Evolutionary conservation across 2,329 filamentous ascomycete genomes (phyloP).

Genomic region (Tolypocladium amazonense): DNA sequence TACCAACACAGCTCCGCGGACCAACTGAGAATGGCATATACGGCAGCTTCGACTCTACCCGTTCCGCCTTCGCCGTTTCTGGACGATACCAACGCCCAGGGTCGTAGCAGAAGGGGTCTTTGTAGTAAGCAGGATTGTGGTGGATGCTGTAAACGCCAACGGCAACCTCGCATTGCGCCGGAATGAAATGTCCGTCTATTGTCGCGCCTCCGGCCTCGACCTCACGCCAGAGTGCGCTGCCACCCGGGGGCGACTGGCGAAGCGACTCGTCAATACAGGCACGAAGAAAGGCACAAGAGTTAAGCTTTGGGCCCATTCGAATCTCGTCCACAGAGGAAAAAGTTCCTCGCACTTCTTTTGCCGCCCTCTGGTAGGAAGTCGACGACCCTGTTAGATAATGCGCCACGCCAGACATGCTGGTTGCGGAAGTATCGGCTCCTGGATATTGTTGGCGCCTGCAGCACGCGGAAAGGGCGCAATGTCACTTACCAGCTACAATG

Average conservation of each 20-base stretch:
- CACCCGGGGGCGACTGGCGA: conserved; percentile 7
- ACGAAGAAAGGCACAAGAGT: conserved; percentile 23
- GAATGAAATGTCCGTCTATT: conserved; percentile 8
- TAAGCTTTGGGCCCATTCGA: conserved; percentile 17
- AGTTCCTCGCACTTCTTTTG: conserved; percentile 16
- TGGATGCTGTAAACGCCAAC: conserved; percentile 10
- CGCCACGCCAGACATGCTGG: conserved; percentile 21
- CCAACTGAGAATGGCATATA: conserved; percentile 5
- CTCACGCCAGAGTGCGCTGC: conserved; percentile 7
- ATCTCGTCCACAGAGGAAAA: conserved; percentile 25
- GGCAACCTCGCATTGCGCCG: conserved; percentile 7
- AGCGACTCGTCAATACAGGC: conserved; percentile 26
- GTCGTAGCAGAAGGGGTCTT: conserved; percentile 1
- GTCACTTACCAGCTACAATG: conserved; percentile 9
- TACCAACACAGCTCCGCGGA: conserved; percentile 5
- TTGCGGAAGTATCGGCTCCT: conserved; percentile 28
- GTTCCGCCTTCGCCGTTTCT: background rate
- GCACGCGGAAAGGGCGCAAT: background rate
- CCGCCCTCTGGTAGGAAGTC: conserved; percentile 15
- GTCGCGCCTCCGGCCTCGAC: conserved; percentile 2
- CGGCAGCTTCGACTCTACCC: background rate
- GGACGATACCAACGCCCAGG: conserved; percentile 6
- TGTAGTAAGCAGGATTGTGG: conserved; percentile 4
- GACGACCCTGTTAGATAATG: conserved; percentile 27
- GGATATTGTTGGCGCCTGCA: background rate